Conservation (phyloP, 2,329 filamentous ascomycete genomes). For the Calonectria pteridis region DNA sequence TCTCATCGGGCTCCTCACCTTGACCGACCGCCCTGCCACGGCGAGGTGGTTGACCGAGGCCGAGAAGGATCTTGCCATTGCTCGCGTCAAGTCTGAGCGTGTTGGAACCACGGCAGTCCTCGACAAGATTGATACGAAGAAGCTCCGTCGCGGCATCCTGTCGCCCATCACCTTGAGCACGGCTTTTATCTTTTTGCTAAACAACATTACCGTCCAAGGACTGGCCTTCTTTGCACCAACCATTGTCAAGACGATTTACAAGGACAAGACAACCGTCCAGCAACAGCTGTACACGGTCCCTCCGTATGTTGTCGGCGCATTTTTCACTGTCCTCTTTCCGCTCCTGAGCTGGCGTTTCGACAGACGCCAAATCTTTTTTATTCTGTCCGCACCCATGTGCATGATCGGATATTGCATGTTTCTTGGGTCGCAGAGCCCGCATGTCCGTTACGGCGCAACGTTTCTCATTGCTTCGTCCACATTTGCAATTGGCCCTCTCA, state of each 20-base stretch:
- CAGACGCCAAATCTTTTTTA: conserved; percentile 70
- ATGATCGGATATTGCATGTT: conserved; percentile 80
- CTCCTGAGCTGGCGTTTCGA: conserved; percentile 72
- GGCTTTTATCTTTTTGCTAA: conserved; percentile 8
- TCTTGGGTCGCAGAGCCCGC: conserved; percentile 63
- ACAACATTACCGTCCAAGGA: conserved; percentile 73
- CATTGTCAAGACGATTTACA: conserved; percentile 77
- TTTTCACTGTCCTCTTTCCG: conserved; percentile 73
- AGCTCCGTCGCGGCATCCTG: conserved; percentile 13
- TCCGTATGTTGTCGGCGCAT: conserved; percentile 75
- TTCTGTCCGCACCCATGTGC: conserved; percentile 69
- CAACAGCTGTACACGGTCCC: conserved; percentile 79
- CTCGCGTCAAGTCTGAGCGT: conserved; percentile 20
- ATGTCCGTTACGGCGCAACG: conserved; percentile 75
- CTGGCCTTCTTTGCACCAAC: conserved; percentile 79
- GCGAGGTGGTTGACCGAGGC: conserved; percentile 11
- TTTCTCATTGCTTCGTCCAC: conserved; percentile 76
- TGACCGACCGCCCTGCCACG: conserved; percentile 17
- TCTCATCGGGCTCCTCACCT: background rate
- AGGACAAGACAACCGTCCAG: conserved; percentile 61
- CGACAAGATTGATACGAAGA: conserved; percentile 15
- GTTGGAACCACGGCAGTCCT: conserved; percentile 15
- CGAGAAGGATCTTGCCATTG: conserved; percentile 16
- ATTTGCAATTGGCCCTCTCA: conserved; percentile 73
- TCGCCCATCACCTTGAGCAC: conserved; percentile 15